Evolutionary conservation across 805 yeast genomes (phyloP), one percentile per base, ranked within the genome.

Genomic region (Kurtzmaniella fragi): DNA sequence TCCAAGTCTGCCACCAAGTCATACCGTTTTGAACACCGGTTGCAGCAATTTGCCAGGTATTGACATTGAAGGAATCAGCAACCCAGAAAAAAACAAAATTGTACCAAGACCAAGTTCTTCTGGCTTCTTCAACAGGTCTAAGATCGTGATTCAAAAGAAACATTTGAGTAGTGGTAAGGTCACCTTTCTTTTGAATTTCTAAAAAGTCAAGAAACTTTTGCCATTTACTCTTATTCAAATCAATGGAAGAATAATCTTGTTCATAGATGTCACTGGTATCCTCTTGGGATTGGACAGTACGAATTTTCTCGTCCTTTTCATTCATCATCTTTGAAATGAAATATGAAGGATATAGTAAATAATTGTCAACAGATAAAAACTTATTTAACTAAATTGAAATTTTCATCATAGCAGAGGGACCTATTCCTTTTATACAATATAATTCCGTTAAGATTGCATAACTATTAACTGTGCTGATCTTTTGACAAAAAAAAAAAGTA

Each of bases 1-100:
- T 63, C 95, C 95, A 88, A 10, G 84, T 80, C 55, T 82, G 89
- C 95, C 95, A 88, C 95, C 95, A 87, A 13, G 82, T 75, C 61
- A 88, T 64, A 9, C 93, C 93, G 16, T 80, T 77, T 41, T 84
- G 82, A 28, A 67, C 61, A 51, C 95, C 95, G 0, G 95, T 84
- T 7, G 91, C 80, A 2, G 95, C 95, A 50, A 88, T 86, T 67
- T 84, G 89, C 88, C 91, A 87, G 5, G 96, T 86, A 58, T 85
- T 87, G 55, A 88, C 79, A 62, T 88, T 88, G 66, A 88, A 85
- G 26, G 95, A 80, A 57, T 88, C 96, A 0, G 95, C 88, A 42
- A 88, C 60, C 96, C 96, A 88, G 51, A 85, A 84, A 46, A 76
- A 78, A 11, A 84, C 80, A 56, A 66, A 88, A 58, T 87, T 85